Conservation (phyloP, 176 grass and related monocot genomes). For the Carex scoparia region DNA sequence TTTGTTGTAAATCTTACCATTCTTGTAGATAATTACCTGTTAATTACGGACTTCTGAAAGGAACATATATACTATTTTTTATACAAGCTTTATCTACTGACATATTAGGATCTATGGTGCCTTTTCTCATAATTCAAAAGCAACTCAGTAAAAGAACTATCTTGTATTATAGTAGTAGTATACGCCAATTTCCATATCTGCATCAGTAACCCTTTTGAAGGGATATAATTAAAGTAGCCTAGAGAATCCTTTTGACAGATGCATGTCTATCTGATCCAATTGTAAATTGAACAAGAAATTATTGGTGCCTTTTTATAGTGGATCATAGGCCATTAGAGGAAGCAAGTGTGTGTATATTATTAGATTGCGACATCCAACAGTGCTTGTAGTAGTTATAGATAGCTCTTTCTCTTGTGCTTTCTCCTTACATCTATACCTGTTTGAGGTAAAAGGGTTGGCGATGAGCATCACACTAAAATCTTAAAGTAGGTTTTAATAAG, state of each 20-base stretch:
- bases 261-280: not conserved
- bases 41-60: too few relatives aligned
- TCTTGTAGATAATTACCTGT: too few relatives aligned
- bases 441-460: not conserved
- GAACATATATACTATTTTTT: too few relatives aligned
- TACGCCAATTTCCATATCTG: not conserved
- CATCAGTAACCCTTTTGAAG: not conserved
- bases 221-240: conserved; percentile 7
- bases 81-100: too few relatives aligned
- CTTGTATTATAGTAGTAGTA: not conserved
- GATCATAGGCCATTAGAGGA: not conserved
- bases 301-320: not conserved
- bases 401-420: conserved; percentile 4
- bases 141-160: too few relatives aligned
- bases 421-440: not conserved
- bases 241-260: not conserved
- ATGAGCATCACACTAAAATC: conserved; percentile 11
- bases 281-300: not conserved
- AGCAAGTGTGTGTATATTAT: not conserved
- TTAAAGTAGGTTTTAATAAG: not conserved
- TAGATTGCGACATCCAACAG: conserved; percentile 17
- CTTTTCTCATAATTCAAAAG: too few relatives aligned
- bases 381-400: not conserved
- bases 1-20: too few relatives aligned
- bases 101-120: too few relatives aligned